Evolutionary conservation across 2,329 filamentous ascomycete species (phyloP).

Genomic region (Epicoccum nigrum): DNA sequence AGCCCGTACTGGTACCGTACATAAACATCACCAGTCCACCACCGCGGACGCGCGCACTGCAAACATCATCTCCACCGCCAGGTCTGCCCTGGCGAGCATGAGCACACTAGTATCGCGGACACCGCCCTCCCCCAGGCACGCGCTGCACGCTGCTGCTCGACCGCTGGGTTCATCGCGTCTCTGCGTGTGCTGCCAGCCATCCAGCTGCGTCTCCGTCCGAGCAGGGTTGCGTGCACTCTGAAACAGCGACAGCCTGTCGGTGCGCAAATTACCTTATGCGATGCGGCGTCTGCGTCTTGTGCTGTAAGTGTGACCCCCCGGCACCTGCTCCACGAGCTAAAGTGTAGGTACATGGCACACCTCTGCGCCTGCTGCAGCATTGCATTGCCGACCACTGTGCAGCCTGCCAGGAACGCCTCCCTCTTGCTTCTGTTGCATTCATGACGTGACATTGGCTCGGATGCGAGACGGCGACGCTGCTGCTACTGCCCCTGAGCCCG

Average conservation of each 20-base stretch:
- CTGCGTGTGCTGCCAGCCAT: conserved; percentile 1
- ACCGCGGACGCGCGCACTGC: conserved; percentile 1
- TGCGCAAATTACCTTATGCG: conserved; percentile 15
- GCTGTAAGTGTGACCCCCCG: conserved; percentile 5
- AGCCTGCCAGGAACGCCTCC: neutral
- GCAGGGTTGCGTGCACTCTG: conserved; percentile 10
- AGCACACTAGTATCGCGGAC: neutral
- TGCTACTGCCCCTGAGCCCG: conserved; percentile 8
- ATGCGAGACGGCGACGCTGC: neutral
- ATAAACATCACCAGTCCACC: conserved; percentile 13
- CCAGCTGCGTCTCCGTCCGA: conserved; percentile 8
- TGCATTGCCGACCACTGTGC: neutral
- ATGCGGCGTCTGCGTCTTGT: conserved; percentile 11
- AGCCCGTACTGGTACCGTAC: conserved; percentile 7
- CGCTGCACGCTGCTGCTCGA: conserved; percentile 3
- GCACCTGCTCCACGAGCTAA: too few relatives aligned
- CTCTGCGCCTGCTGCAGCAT: neutral
- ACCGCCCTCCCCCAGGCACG: conserved; percentile 6
- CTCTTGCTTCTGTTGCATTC: conserved; percentile 8
- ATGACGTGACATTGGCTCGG: conserved; percentile 11
- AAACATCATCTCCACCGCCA: conserved; percentile 13
- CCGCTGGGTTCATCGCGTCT: conserved; percentile 4
- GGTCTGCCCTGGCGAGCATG: conserved; percentile 15
- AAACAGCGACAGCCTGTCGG: conserved; percentile 19
- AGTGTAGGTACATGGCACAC: neutral